Conservation (phyloP, 352 stramenopile species). For the Globisporangium rhizosaccharum region DNA sequence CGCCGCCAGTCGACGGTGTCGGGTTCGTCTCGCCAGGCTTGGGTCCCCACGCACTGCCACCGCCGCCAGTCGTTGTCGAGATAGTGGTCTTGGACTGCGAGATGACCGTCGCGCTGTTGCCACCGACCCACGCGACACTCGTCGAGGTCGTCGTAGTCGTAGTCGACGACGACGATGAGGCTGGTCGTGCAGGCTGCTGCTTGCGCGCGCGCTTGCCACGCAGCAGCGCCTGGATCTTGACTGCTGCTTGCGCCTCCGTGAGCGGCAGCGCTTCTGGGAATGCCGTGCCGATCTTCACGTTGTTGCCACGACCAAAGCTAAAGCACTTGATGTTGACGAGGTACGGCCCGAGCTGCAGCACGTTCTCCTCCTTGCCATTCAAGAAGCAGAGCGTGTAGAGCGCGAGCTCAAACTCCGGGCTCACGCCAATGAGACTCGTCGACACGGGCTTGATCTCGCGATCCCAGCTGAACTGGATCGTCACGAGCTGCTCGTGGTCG, state of each 20-base stretch:
- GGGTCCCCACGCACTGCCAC: slow-evolving; percentile 10
- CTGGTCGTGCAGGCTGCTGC: slow-evolving; percentile 10
- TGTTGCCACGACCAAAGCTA: slow-evolving; percentile 64
- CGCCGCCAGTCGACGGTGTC: no score
- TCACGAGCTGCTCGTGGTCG: slow-evolving; percentile 91
- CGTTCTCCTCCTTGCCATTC: slow-evolving; percentile 84
- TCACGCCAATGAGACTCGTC: slow-evolving; percentile 92
- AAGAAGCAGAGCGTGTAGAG: slow-evolving; percentile 96
- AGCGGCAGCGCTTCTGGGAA: slow-evolving; percentile 74
- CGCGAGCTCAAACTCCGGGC: slow-evolving; percentile 95
- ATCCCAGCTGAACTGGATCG: slow-evolving; percentile 93
- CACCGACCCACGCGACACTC: slow-evolving; percentile 9
- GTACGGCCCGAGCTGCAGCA: slow-evolving; percentile 83
- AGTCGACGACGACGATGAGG: background rate
- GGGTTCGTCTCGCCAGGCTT: slow-evolving; percentile 18
- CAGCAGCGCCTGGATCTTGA: slow-evolving; percentile 67
- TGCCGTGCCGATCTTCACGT: slow-evolving; percentile 75
- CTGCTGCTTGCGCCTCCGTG: slow-evolving; percentile 62
- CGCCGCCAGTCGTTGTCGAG: slow-evolving; percentile 16
- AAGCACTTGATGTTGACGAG: slow-evolving; percentile 89
- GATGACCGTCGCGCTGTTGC: slow-evolving; percentile 8
- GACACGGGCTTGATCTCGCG: slow-evolving; percentile 87
- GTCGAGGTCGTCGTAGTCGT: slow-evolving; percentile 7
- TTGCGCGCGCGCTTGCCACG: slow-evolving; percentile 41
- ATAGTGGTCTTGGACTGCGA: slow-evolving; percentile 2